A percentile compares a stretch with the other conserved stretches of the same genome.
phyloP scores from a whole-genome alignment of 352 stramenopile species.

The Peronospora belbahrii region DNA sequence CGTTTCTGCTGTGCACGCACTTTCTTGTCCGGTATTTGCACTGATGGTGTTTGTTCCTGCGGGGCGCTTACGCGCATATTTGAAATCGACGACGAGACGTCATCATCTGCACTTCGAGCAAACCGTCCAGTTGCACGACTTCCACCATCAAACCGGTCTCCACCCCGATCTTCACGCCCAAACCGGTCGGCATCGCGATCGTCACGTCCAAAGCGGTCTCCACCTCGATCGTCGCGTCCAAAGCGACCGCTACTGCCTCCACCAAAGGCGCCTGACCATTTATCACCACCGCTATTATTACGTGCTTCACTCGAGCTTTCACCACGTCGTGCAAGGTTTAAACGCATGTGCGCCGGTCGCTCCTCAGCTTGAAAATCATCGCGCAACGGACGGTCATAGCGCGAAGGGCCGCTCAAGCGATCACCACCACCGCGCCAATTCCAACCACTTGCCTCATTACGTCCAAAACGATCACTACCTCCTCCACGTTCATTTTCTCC shows the following conservation, averaged over 20 bases:
- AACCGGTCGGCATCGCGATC: constrained; percentile 4
- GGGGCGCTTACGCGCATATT: constrained; percentile 35
- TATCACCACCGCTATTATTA: constrained; percentile 37
- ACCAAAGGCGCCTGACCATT: constrained; percentile 45
- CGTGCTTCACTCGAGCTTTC: constrained; percentile 23
- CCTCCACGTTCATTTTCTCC: constrained; percentile 11
- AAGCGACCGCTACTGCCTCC: constrained; percentile 17
- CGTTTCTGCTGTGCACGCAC: constrained; percentile 44
- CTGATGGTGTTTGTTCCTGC: constrained; percentile 17
- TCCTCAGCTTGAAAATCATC: constrained; percentile 53
- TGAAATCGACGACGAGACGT: constrained; percentile 30
- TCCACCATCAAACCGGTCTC: constrained; percentile 27
- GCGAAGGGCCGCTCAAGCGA: constrained; percentile 34
- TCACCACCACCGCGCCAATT: constrained; percentile 28
- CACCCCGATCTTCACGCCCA: background rate
- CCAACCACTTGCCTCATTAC: constrained; percentile 19
- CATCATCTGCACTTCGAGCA: constrained; percentile 28
- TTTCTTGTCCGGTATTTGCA: constrained; percentile 45
- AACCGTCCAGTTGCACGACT: constrained; percentile 27
- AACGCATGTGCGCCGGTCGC: constrained; percentile 63
- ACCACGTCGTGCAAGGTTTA: constrained; percentile 61
- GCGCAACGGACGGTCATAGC: constrained; percentile 57
- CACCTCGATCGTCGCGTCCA: constrained; percentile 3
- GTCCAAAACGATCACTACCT: constrained; percentile 27
- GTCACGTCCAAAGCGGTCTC: constrained; percentile 20